phyloP scores from a whole-genome alignment of 1,284 basidiomycete species.

The Rhizoctonia solani region DNA sequence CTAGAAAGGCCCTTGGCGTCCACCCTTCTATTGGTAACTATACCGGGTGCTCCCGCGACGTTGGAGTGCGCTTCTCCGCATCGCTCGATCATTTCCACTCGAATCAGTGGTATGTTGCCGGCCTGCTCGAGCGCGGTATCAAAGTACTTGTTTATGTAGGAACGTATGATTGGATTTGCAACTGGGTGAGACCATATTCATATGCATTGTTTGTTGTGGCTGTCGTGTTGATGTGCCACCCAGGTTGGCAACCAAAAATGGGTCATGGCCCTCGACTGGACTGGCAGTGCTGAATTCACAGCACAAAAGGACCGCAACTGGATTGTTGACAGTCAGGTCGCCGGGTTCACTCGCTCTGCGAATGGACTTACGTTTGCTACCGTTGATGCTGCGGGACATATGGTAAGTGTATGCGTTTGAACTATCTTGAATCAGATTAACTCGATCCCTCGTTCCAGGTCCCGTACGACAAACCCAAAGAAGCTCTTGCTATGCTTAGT shows the following conservation, averaged over 20 bases:
- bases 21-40: constrained; percentile 42
- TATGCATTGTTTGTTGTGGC: background rate
- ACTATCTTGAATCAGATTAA: background rate
- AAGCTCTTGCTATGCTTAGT: constrained; percentile 47
- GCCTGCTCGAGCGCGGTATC: constrained; percentile 60
- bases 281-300: constrained; percentile 46
- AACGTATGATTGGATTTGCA: constrained; percentile 48
- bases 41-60: constrained; percentile 43
- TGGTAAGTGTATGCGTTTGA: constrained; percentile 49
- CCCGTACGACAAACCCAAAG: constrained; percentile 49
- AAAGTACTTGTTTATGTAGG: constrained; percentile 70
- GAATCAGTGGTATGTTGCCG: constrained; percentile 46
- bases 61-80: constrained; percentile 41
- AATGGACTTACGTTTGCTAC: constrained; percentile 67
- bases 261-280: constrained; percentile 49
- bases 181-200: constrained; percentile 6
- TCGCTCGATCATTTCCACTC: constrained; percentile 19
- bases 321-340: constrained; percentile 49
- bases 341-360: constrained; percentile 60
- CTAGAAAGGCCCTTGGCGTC: constrained; percentile 48
- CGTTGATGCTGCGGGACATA: constrained; percentile 63
- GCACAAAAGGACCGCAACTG: constrained; percentile 49
- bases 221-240: background rate
- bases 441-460: constrained; percentile 41
- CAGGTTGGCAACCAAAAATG: constrained; percentile 48